Evolutionary conservation across 192 early-diverging fungal genomes (phyloP).

Genomic region (Thoreauomyces humboldtii): DNA sequence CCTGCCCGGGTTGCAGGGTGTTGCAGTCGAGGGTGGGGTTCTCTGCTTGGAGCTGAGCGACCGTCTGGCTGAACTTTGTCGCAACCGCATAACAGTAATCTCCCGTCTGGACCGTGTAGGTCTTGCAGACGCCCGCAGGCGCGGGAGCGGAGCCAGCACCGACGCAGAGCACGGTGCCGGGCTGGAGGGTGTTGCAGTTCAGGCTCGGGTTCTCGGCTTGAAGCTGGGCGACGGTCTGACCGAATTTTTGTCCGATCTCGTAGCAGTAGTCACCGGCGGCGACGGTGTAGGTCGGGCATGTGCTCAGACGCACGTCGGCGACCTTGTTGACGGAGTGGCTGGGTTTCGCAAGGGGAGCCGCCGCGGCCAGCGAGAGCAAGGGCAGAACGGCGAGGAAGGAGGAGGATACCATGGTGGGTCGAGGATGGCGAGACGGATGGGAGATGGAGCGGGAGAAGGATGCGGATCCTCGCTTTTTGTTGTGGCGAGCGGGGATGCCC

Average conservation of each 20-base stretch:
- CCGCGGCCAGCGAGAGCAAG: too few relatives aligned
- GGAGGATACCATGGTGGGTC: too few relatives aligned
- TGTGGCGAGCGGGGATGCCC: too few relatives aligned
- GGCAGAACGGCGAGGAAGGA: too few relatives aligned
- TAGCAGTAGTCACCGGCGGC: not conserved
- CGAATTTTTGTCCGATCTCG: constrained; percentile 2
- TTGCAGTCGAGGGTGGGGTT: constrained; percentile 6
- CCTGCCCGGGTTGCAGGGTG: not conserved
- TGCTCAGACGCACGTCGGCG: too few relatives aligned
- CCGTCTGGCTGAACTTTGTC: not conserved
- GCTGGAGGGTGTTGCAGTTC: constrained; percentile 9
- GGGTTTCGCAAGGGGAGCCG: too few relatives aligned
- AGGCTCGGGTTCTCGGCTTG: not conserved
- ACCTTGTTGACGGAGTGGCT: too few relatives aligned
- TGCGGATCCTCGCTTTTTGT: too few relatives aligned
- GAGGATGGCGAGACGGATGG: too few relatives aligned
- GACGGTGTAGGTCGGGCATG: constrained; percentile 1
- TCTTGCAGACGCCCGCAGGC: not conserved
- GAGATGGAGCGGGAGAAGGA: too few relatives aligned
- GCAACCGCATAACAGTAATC: constrained; percentile 12
- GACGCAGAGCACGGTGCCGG: constrained; percentile 14
- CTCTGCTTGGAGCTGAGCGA: not conserved
- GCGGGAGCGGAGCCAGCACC: not conserved
- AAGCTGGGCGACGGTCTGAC: not conserved
- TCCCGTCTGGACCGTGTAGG: constrained; percentile 11